Evolutionary conservation across 1,284 basidiomycete species (phyloP), one percentile per base, ranked within the genome.

Genomic region (Vanrija humicola): DNA sequence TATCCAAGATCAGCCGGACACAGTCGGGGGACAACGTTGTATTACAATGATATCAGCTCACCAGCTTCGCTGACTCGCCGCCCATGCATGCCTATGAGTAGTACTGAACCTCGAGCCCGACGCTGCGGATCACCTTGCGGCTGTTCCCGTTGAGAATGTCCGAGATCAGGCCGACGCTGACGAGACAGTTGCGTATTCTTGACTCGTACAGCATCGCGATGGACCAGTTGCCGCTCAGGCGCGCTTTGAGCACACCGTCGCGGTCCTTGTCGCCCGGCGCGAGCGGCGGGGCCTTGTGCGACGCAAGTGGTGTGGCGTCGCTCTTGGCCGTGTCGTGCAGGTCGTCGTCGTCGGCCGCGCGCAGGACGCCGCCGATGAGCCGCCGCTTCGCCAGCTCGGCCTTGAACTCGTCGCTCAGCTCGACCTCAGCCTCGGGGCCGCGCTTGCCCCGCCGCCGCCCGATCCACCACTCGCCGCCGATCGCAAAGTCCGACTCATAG

Each of bases 401-500:
- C 43, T 34, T 23, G 21, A 54, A 52, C 19, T 57, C 59, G 12
- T 55, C 26, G 5, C 48, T 54, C 34, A 57, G 50, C 48, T 61
- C 59, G 14, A 57, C 45, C 16, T 52, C 50, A 2, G n/a, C 40
- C n/a, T 34, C 34, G 3, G 48, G 57, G 9, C 39, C 55, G 38
- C 40, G 18, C 9, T 16, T 44, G 14, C 48, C 59, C n/a, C 55
- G 45, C 28, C 69, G 54, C 25, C 73, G 82, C 15, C 89, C 82
- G 66, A 91, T 82, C 89, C 90, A 93, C 88, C 89, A 93, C 74
- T 94, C 91, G 3, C 88, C 87, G n/a, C 90, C 95, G 75, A 98
- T 82, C 5, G 90, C 88, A 84, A 93, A 88, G 72, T 97, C 94
- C 69, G 89, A 92, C 66, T 96, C 92, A 75, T 95, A 98, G 69